Evolutionary conservation across 2,329 filamentous ascomycete genomes (phyloP).

Genomic region (Lasiodiplodia theobromae): DNA sequence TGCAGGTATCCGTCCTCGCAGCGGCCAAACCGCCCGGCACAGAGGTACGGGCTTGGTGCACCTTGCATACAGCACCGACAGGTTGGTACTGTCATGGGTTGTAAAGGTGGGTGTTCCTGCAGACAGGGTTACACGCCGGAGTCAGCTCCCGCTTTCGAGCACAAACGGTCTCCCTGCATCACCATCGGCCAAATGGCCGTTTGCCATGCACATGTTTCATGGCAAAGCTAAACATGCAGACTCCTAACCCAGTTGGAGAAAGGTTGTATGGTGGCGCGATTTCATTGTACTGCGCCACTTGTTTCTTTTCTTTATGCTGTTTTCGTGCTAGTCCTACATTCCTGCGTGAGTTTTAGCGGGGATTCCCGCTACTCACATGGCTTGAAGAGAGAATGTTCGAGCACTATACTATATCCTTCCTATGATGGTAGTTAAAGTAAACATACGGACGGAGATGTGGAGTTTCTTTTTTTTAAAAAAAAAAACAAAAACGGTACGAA

Average conservation of each 20-base stretch:
- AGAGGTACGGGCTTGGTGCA: neutral
- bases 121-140: neutral
- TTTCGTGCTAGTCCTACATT: neutral
- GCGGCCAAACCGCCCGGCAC: too few species aligned
- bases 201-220: neutral
- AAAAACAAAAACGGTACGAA: too few species aligned
- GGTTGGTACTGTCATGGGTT: neutral
- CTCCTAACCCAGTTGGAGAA: neutral
- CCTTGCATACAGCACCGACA: neutral
- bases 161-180: neutral
- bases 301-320: too few species aligned
- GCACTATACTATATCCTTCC: too few species aligned
- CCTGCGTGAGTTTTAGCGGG: neutral
- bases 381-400: too few species aligned
- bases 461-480: too few species aligned
- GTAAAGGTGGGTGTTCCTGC: neutral
- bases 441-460: too few species aligned
- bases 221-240: neutral
- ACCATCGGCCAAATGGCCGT: neutral
- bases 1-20: too few species aligned
- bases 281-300: neutral
- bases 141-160: neutral
- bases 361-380: neutral
- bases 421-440: too few species aligned
- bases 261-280: too few species aligned